A percentile compares a stretch with the other conserved stretches of the same genome.
Evolutionary conservation across 129 eudicot species (phyloP).

Genomic region (Calendula officinalis): DNA sequence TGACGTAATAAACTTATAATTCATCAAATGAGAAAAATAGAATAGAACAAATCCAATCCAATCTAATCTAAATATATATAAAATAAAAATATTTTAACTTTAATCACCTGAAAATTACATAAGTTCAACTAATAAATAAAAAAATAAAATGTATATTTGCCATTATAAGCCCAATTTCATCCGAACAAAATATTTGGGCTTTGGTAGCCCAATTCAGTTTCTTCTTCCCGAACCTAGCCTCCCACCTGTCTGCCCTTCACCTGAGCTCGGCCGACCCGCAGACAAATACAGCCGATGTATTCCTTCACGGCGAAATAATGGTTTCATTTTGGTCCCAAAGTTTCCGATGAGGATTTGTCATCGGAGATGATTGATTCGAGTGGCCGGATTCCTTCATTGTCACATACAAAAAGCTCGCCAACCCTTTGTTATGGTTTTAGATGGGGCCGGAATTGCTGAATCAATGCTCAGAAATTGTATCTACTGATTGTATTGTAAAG

Average conservation of each 20-base stretch:
- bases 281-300: conserved; percentile 5
- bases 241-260: conserved; percentile 21
- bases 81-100: too few species aligned
- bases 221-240: conserved; percentile 24
- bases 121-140: too few species aligned
- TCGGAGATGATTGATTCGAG: conserved; percentile 36
- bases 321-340: background rate
- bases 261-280: conserved; percentile 37
- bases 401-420: background rate
- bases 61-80: too few species aligned
- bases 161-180: conserved; percentile 5
- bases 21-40: too few species aligned
- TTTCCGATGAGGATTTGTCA: conserved; percentile 19
- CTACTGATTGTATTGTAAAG: conserved; percentile 10
- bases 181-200: conserved; percentile 10
- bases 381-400: conserved; percentile 6
- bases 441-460: conserved; percentile 18
- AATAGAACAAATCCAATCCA: too few species aligned
- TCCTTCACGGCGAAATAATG: conserved; percentile 11
- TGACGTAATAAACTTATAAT: too few species aligned
- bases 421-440: conserved; percentile 16
- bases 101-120: too few species aligned
- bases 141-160: background rate
- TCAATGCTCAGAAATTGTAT: conserved; percentile 5
- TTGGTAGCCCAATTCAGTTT: conserved; percentile 20